These are phyloP conservation scores for Lipomyces starkeyi DNA, from an alignment of 805 yeast genomes.

Conservation along the genomic window DNA sequence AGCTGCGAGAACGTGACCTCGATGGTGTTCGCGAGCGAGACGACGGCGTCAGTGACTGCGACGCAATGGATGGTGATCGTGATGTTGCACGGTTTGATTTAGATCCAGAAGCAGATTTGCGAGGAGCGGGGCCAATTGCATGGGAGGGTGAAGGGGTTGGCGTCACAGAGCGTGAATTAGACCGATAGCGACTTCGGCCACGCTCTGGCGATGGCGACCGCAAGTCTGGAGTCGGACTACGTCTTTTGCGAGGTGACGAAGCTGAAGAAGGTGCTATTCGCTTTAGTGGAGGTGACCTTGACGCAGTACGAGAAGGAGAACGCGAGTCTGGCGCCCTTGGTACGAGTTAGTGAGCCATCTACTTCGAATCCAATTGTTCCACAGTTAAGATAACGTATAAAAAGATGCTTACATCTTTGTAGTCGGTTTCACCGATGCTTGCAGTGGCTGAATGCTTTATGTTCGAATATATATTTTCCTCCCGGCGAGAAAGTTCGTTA, in stretches of 20 bases:
- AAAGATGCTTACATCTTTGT: background rate
- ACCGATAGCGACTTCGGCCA: slow-evolving; percentile 10
- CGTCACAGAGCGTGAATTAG: slow-evolving; percentile 1
- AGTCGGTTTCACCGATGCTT: background rate
- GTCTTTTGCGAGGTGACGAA: background rate
- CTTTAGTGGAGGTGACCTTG: slow-evolving; percentile 7
- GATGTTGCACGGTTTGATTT: background rate
- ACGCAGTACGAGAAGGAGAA: slow-evolving; percentile 9
- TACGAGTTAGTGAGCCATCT: background rate
- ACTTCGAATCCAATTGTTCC: background rate
- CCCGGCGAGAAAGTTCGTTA: background rate
- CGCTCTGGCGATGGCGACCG: slow-evolving; percentile 6
- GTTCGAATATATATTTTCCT: background rate
- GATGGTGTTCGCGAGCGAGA: slow-evolving; percentile 18
- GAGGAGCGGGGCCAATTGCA: background rate
- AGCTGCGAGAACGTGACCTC: slow-evolving; percentile 25
- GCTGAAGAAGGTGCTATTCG: slow-evolving; percentile 4
- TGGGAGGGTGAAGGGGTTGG: background rate
- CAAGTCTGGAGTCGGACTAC: background rate
- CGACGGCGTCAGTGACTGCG: slow-evolving; percentile 4
- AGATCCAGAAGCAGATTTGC: background rate
- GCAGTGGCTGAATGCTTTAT: background rate
- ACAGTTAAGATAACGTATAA: background rate
- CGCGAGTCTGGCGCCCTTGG: background rate
- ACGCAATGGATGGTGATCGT: background rate